Conservation (phyloP, 192 early-diverging fungal species). For the Nowakowskiella sp. region DNA sequence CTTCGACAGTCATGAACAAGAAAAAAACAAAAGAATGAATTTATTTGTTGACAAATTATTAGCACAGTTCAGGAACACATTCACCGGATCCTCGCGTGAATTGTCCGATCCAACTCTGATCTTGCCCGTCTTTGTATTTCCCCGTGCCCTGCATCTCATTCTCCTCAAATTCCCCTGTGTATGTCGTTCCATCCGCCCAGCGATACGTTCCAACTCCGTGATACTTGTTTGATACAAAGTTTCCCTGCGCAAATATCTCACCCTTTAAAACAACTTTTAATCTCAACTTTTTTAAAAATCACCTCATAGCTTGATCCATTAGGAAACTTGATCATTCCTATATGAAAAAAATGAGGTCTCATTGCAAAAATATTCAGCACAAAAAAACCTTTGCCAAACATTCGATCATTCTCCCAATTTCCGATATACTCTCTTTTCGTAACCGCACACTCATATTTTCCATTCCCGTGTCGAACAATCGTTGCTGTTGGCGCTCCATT, state of each 20-base stretch:
- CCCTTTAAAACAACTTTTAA: too few species aligned
- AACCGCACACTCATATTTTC: constrained; percentile 7
- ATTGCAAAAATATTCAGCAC: neutral
- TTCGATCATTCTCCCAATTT: constrained; percentile 14
- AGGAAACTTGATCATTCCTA: constrained; percentile 12
- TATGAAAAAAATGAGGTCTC: neutral
- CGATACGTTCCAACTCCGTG: constrained; percentile 25
- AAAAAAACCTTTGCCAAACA: constrained; percentile 12
- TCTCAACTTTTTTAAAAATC: too few species aligned
- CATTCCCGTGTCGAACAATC: constrained; percentile 7
- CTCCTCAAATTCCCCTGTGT: constrained; percentile 22
- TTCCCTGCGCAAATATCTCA: constrained; percentile 13
- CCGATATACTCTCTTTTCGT: constrained; percentile 11
- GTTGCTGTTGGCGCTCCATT: too few species aligned
- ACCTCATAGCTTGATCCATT: constrained; percentile 28
- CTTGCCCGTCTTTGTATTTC: constrained; percentile 11
- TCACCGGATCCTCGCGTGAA: constrained; percentile 21
- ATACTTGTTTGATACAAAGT: constrained; percentile 27
- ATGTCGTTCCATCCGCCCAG: constrained; percentile 23
- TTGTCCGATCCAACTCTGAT: constrained; percentile 27
- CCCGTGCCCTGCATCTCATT: constrained; percentile 27
- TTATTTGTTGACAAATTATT: too few species aligned
- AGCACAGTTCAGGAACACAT: too few species aligned
- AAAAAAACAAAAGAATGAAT: too few species aligned
- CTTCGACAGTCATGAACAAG: too few species aligned